Conservation (phyloP, 257 asterid genomes). For the Solanum arcanum region DNA sequence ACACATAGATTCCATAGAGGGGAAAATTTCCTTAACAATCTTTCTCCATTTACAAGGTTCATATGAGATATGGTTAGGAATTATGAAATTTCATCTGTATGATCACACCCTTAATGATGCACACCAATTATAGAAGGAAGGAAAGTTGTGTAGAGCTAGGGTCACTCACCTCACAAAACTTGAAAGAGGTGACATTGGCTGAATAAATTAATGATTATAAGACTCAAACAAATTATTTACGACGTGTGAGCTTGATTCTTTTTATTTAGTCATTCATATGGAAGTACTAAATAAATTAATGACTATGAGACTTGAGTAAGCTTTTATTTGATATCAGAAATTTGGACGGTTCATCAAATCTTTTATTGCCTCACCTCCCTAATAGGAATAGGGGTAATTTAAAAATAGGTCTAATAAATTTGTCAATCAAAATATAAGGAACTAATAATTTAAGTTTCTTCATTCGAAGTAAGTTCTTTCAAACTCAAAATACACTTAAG, state of each 20-base stretch:
- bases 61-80: background rate
- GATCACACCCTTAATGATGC: background rate
- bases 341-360: background rate
- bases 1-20: background rate
- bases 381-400: background rate
- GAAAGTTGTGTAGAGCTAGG: background rate
- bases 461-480: background rate
- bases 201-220: background rate
- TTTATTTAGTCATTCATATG: background rate
- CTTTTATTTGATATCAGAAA: background rate
- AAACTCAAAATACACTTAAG: background rate
- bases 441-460: background rate
- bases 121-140: background rate
- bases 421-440: background rate
- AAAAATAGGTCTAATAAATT: background rate
- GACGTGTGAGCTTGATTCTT: background rate
- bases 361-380: background rate
- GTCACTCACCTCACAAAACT: background rate
- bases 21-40: background rate
- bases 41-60: background rate
- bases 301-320: background rate
- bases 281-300: background rate
- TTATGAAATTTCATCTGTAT: background rate
- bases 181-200: background rate
- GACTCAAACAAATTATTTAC: background rate